Percentiles rank a stretch among this genome's conserved stretches.
Evolutionary conservation across 2,329 filamentous ascomycete genomes (phyloP).

Genomic region (Verticillium nonalfalfae): DNA sequence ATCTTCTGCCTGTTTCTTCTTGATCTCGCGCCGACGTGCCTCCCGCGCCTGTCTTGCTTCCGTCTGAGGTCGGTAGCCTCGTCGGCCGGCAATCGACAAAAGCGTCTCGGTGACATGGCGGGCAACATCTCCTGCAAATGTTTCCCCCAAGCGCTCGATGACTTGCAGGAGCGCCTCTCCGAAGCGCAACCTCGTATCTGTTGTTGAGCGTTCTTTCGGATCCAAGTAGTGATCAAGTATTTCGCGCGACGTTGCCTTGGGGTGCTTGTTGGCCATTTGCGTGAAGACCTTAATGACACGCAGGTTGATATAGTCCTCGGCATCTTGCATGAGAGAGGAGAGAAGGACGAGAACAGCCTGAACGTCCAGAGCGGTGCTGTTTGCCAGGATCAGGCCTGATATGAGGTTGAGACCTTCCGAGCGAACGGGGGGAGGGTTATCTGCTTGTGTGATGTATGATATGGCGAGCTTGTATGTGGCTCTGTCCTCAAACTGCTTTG

Average conservation of each 20-base stretch:
- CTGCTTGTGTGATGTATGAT: slow-evolving; percentile 54
- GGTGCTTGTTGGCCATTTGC: slow-evolving; percentile 54
- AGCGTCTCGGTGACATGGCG: slow-evolving; percentile 48
- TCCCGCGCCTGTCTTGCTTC: slow-evolving; percentile 47
- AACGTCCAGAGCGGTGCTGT: slow-evolving; percentile 58
- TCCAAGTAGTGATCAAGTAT: slow-evolving; percentile 65
- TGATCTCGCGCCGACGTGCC: slow-evolving; percentile 39
- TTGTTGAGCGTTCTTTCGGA: slow-evolving; percentile 44
- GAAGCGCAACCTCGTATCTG: slow-evolving; percentile 61
- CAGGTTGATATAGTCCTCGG: slow-evolving; percentile 66
- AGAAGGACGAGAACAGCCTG: slow-evolving; percentile 57
- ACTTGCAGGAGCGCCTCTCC: slow-evolving; percentile 62
- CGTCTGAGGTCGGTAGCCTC: slow-evolving; percentile 54
- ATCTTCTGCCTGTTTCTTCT: slow-evolving; percentile 42
- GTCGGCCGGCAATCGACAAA: slow-evolving; percentile 58
- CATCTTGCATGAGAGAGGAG: slow-evolving; percentile 56
- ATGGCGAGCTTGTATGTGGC: slow-evolving; percentile 57
- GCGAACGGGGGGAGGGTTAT: slow-evolving; percentile 60
- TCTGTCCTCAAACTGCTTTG: slow-evolving; percentile 50
- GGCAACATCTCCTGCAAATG: slow-evolving; percentile 48
- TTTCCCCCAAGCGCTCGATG: slow-evolving; percentile 52
- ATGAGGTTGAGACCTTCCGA: slow-evolving; percentile 59
- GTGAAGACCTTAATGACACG: slow-evolving; percentile 61
- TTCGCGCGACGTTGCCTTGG: slow-evolving; percentile 54
- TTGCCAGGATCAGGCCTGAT: slow-evolving; percentile 46